These are phyloP conservation scores for Malus asiatica DNA, from an alignment of 306 rosid genomes.

Conservation along the genomic window DNA sequence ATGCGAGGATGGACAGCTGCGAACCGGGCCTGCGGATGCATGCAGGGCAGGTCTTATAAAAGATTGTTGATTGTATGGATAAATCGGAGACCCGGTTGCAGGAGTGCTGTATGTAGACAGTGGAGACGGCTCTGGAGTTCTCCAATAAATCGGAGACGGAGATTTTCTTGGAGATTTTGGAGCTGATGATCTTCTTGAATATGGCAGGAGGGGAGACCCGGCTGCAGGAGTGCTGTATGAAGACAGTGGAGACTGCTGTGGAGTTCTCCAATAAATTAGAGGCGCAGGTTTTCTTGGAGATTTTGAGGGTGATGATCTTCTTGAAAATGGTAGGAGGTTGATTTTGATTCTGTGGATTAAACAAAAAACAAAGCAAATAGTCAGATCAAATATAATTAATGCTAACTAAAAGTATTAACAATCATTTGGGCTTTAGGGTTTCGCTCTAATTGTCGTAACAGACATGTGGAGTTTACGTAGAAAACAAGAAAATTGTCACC, in stretches of 20 bases:
- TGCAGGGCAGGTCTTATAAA: conserved; percentile 11
- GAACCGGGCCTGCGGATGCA: conserved; percentile 3
- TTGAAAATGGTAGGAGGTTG: conserved; percentile 31
- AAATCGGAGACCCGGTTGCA: conserved; percentile 26
- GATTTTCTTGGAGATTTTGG: conserved; percentile 41
- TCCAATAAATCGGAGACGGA: conserved; percentile 23
- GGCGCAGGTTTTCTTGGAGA: conserved; percentile 36
- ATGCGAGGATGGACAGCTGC: conserved; percentile 13
- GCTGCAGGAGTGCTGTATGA: conserved; percentile 26
- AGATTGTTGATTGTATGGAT: conserved; percentile 26
- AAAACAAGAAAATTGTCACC: not conserved
- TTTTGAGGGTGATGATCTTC: conserved; percentile 39
- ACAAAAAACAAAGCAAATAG: not conserved
- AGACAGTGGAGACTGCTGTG: conserved; percentile 30
- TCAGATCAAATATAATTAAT: not conserved
- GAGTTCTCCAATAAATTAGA: conserved; percentile 21
- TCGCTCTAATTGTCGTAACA: not conserved
- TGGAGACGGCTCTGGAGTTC: conserved; percentile 28
- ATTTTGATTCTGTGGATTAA: conserved; percentile 47
- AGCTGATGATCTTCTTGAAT: conserved; percentile 33
- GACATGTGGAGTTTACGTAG: not conserved
- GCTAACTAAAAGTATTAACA: not conserved
- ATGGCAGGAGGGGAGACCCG: conserved; percentile 31
- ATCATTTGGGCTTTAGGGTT: not conserved
- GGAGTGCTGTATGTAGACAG: conserved; percentile 27